Base-by-base conservation (phyloP, 148 eudicot genomes). In the Mesembryanthemum crystallinum region DNA sequence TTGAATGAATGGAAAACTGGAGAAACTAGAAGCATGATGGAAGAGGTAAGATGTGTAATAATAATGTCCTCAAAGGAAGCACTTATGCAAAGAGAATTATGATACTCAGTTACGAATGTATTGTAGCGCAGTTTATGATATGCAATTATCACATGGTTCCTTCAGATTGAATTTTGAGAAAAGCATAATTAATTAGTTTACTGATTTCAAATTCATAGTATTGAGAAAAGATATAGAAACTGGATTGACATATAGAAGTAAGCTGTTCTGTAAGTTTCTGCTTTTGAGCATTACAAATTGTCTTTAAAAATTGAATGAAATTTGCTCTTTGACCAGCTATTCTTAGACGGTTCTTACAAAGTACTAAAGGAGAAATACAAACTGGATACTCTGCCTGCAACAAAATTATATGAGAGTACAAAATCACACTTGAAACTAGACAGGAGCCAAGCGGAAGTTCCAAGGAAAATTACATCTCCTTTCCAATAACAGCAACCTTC, bases 241-340 rank as follows among this genome's bases (percentile, higher is more conserved):
- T 69, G 27, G 73, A 52, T 49, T 69, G n/a, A 69, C 73, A 49
- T 51, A 18, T 1, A 24, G n/a, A 69, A 14, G 28, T 27, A 64
- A 14, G 67, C 3, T 64, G 24, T 32, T 33, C 28, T 18, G 28
- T 32, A 14, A 64, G 43, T 39, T 28, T 33, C 20, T 39, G 35
- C 28, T 33, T 64, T 63, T 33, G 18, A 32, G 45, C 35, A 23
- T 64, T 64, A 1, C n/a, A 64, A 4, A 62, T 14, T 7, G 32
- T 33, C 27, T 60, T 8, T 4, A 60, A 13, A 25, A 60, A 25
- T 62, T 33, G 37, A 15, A 13, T 14, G 65, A 29, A 62, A 28
- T 29, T 18, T 62, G 37, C 65, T 62, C 13, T 7, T 0, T 62
- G 30, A 18, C 67, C 11, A 30, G 39, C 37, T 32, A 64, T 8